Conservation (phyloP, 78 protist genomes). For the Chrysochromulina parva region DNA sequence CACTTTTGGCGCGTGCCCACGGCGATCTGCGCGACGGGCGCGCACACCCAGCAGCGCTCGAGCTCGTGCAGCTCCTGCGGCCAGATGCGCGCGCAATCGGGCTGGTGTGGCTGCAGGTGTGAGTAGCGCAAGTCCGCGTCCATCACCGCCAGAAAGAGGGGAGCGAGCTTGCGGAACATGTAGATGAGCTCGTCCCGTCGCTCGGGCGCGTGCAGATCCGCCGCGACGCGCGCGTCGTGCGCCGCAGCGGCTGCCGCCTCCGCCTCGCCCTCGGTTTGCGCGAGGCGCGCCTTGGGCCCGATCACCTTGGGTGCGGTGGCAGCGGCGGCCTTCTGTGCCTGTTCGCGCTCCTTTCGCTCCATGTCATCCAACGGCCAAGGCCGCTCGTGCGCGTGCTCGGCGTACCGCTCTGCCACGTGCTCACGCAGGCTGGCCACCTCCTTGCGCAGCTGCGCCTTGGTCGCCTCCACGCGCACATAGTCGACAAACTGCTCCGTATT, state of each 20-base stretch:
- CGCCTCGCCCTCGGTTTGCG: no score
- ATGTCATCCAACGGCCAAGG: no score
- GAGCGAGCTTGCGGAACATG: background rate
- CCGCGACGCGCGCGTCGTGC: background rate
- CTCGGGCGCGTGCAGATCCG: background rate
- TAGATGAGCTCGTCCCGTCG: background rate
- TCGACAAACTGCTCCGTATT: background rate
- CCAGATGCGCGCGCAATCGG: background rate
- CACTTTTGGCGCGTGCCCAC: slow-evolving; percentile 7
- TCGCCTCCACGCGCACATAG: background rate
- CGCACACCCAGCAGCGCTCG: background rate
- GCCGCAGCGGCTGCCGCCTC: background rate
- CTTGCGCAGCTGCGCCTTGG: background rate
- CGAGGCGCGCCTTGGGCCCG: no score
- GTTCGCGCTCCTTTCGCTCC: background rate
- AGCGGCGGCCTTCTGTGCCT: no score
- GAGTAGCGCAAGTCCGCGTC: background rate
- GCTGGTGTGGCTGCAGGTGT: background rate
- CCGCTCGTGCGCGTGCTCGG: no score
- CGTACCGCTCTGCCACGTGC: background rate
- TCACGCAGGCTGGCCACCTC: background rate
- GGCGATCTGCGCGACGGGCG: background rate
- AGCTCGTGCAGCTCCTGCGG: no score
- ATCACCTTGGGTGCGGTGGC: no score
- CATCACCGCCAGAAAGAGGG: background rate